Base-by-base conservation (phyloP, 202 grass and related monocot species). In the Schoenoplectus tabernaemontani region DNA sequence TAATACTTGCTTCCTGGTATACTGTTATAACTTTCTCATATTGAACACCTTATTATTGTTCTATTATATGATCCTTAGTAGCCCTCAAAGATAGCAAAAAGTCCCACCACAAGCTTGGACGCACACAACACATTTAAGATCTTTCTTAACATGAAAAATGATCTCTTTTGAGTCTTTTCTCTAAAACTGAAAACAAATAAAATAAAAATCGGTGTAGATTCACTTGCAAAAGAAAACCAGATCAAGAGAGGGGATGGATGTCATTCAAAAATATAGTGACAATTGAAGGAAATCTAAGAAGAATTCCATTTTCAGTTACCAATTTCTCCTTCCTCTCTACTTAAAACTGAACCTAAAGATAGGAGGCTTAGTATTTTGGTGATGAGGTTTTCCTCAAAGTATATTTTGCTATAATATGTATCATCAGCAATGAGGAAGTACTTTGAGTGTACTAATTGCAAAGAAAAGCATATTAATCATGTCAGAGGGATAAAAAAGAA, bases 31-130 rank as follows among this genome's bases (percentile, higher is more conserved):
- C 39, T 46, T 58, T 62, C 22, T 26, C 58, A 62, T 44, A 59
- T 62, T 78, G 10, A 4, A 39, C 26, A 78, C 10, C 33, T 24
- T 59, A 16, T 39, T 41, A 78, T 2, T 78, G 23, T 16, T 59
- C 19, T 80, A 64, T 28, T 62, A 47, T 79, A 7, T n/a, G 32
- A 78, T 79, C 24, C 17, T 59, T 79, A 78, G 47, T 39, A 41
- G 9, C 47, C 28, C 74, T 19, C 48, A 78, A 59, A 24, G 42
- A 61, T 46, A 23, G 42, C 26, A 78, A 60, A 41, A 26, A 3
- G 50, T 77, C 3, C 1, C 33, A 4, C 32, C 5, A 76, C 11
- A 26, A 47, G 44, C 41, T 76, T 76, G 4, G 42, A 2, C 11
- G 50, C 23, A 30, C 43, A 17, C 43, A 51, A 76, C 42, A 74